A percentile compares a stretch with the other conserved stretches of the same genome.
Evolutionary conservation across 495 filamentous ascomycete species (phyloP).

Genomic region (Aspergillus carlsbadensis): DNA sequence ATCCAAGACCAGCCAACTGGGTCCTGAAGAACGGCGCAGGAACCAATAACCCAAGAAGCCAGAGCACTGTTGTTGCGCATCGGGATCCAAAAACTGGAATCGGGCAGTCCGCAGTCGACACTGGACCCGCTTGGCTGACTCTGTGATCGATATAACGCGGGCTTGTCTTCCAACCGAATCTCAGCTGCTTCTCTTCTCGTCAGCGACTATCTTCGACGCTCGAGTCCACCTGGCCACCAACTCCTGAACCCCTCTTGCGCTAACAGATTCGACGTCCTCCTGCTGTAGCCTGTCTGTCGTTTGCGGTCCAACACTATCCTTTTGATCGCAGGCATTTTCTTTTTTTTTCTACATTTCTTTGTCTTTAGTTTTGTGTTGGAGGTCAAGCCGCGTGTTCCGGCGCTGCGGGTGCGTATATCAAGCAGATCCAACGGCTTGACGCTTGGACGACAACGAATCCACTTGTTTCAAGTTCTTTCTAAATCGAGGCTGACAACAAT

Average conservation of each 20-base stretch:
- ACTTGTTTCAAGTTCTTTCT: conserved; percentile 13
- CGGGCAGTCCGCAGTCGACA: conserved; percentile 2
- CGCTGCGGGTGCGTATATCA: conserved; percentile 15
- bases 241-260: not conserved
- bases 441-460: conserved; percentile 21
- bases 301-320: not conserved
- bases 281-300: no score
- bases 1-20: conserved; percentile 2
- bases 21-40: conserved; percentile 14
- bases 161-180: conserved; percentile 4
- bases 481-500: conserved; percentile 23
- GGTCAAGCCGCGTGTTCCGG: conserved; percentile 7
- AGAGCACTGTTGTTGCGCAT: no score
- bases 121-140: conserved; percentile 3
- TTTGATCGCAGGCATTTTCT: not conserved
- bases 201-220: not conserved
- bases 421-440: conserved; percentile 13
- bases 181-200: not conserved
- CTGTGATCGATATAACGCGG: conserved; percentile 12
- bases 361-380: conserved; percentile 11
- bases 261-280: not conserved
- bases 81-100: not conserved
- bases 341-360: conserved; percentile 6
- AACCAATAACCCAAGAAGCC: conserved; percentile 10
- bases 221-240: not conserved